phyloP scores from a whole-genome alignment of 805 yeast species.

The Candida pseudoglaebosa region DNA sequence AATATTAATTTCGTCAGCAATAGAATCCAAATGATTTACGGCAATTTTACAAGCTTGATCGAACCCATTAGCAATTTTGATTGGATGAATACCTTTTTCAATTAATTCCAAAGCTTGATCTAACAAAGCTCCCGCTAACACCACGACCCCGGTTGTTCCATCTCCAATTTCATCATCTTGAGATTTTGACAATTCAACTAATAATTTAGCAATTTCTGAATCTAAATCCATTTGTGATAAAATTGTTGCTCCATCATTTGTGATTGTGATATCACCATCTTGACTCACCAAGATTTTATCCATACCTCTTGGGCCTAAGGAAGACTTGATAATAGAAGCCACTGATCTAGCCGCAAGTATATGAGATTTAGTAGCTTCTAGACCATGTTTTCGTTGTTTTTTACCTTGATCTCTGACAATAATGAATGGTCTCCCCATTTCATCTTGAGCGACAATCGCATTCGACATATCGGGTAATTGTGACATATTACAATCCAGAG shows the following conservation, averaged over 20 bases:
- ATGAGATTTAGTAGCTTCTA: constrained; percentile 64
- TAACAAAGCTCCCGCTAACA: constrained; percentile 86
- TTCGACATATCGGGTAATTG: constrained; percentile 87
- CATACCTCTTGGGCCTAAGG: constrained; percentile 97
- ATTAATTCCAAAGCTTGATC: constrained; percentile 94
- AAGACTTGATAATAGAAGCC: constrained; percentile 85
- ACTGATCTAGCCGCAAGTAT: constrained; percentile 94
- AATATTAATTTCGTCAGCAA: constrained; percentile 64
- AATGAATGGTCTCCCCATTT: constrained; percentile 97
- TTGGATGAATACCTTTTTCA: constrained; percentile 96
- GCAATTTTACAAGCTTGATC: constrained; percentile 97
- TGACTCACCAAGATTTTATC: constrained; percentile 94
- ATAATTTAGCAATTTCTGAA: constrained; percentile 90
- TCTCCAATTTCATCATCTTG: constrained; percentile 99
- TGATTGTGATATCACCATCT: constrained; percentile 96
- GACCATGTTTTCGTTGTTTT: constrained; percentile 64
- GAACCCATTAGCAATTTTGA: constrained; percentile 93
- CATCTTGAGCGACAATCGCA: constrained; percentile 98
- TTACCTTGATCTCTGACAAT: constrained; percentile 82
- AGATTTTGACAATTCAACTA: constrained; percentile 89
- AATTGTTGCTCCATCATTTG: constrained; percentile 98
- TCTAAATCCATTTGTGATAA: constrained; percentile 93
- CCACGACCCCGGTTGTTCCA: constrained; percentile 99
- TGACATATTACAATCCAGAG: constrained; percentile 4
- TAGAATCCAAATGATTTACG: constrained; percentile 64